Base-by-base conservation (phyloP, 2,329 filamentous ascomycete genomes). In the Chaetomiaceae sp. region DNA sequence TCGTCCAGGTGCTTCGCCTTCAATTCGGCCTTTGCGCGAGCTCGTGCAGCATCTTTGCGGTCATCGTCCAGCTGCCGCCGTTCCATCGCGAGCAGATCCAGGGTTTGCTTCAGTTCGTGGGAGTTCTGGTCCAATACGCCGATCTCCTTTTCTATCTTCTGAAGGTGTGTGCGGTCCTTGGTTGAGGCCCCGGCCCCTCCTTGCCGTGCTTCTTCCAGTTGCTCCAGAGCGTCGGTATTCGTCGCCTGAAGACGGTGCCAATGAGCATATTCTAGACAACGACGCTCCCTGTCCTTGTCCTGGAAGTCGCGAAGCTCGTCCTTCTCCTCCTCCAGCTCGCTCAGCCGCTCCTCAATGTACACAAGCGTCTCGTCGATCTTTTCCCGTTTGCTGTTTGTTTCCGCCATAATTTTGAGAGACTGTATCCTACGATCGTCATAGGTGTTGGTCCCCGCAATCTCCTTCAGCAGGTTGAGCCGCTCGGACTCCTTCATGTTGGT, bases 401-500 rank as follows among this genome's bases (percentile, higher is more conserved):
- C 94, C 57, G 85, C 83, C 89, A 99, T 96, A 64, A 99, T 96
- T 73, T 96, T 96, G 61, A 95, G 75, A 41, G 90, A 96, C 69
- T 99, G 92, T 25, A 89, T 81, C 57, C 95, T 84, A 52, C 92
- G 86, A 48, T 89, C 87, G 71, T 99, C 94, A 71, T 99, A 99
- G 40, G 96, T 90, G 65, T 96, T 90, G 7, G 94, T 99, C 57
- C 94, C 94, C 0, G 94, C 94, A n/a, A 99, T 94, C 67, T 97
- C 94, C 71, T 99, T 99, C 57, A 99, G 74, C 55, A 99, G 75
- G 61, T 87, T 91, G 58, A 99, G 73, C 48, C 94, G 83, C 68
- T 96, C 91, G 1, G 85, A 84, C 69, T 99, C 94, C 71, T 96
- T 96, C 94, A 99, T 99, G 69, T 97, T 99, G 40, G 94, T 99